Evolutionary conservation across 2,329 filamentous ascomycete genomes (phyloP).

Genomic region (Pseudogymnoascus sp.): DNA sequence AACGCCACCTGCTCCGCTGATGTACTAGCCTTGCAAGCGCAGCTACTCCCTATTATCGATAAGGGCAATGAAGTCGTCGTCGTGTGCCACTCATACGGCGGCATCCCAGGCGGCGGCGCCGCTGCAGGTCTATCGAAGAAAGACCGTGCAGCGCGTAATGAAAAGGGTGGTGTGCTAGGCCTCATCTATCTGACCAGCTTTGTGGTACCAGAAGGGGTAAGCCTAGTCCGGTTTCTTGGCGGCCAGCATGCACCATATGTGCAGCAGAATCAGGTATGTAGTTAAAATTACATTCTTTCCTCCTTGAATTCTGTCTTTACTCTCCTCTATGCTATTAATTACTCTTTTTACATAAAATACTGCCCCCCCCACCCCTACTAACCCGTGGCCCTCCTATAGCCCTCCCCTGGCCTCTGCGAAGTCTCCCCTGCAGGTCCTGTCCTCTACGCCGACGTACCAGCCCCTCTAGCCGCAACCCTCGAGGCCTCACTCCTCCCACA

Average conservation of each 20-base stretch:
- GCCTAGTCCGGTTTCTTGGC: neutral
- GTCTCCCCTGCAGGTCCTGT: neutral
- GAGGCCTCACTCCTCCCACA: neutral
- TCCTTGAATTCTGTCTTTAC: neutral
- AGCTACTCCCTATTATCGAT: conserved; percentile 17
- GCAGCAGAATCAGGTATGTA: neutral
- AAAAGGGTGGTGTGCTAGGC: neutral
- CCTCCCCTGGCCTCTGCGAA: neutral
- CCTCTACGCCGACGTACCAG: neutral
- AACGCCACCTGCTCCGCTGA: conserved; percentile 7
- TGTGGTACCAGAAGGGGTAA: neutral
- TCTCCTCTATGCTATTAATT: neutral
- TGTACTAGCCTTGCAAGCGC: neutral
- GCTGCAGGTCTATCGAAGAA: conserved; percentile 9
- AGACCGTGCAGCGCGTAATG: neutral
- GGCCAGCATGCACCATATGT: neutral
- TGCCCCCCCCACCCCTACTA: neutral
- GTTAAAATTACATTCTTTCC: neutral
- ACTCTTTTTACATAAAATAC: neutral
- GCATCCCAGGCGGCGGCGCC: conserved; percentile 25
- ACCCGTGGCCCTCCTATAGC: neutral
- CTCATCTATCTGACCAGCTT: neutral
- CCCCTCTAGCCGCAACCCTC: neutral
- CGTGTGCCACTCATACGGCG: conserved; percentile 34
- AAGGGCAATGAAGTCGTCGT: conserved; percentile 32